Conservation (phyloP, 768 basidiomycete genomes). For the Suillus fuscotomentosus region DNA sequence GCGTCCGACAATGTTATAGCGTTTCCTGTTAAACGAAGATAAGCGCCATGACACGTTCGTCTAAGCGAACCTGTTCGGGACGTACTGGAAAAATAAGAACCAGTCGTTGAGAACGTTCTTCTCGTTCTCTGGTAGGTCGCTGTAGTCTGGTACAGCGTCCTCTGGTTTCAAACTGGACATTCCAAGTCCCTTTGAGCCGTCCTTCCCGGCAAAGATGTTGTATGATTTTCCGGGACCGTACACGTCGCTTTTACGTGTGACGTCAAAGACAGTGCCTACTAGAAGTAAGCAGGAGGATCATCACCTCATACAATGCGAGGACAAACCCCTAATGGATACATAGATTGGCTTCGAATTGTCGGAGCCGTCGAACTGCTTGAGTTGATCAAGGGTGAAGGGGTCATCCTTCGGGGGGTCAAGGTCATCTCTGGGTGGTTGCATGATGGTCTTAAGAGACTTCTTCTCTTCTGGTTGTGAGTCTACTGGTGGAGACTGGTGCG, state of each 20-base stretch:
- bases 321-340: constrained; percentile 86
- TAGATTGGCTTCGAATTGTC: constrained; percentile 72
- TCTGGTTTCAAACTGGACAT: constrained; percentile 84
- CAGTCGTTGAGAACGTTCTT: constrained; percentile 84
- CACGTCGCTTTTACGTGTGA: constrained; percentile 78
- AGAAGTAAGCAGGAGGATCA: constrained; percentile 4
- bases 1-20: constrained; percentile 85
- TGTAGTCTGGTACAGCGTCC: constrained; percentile 89
- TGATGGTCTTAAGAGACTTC: constrained; percentile 54
- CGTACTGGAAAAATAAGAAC: constrained; percentile 84
- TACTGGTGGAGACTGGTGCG: constrained; percentile 9
- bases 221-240: constrained; percentile 84
- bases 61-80: constrained; percentile 17
- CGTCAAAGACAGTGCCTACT: constrained; percentile 89
- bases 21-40: constrained; percentile 48
- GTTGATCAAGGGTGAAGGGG: constrained; percentile 67
- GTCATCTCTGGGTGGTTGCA: constrained; percentile 64
- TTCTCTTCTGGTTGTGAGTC: constrained; percentile 22
- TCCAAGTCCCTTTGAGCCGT: constrained; percentile 86
- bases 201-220: constrained; percentile 89
- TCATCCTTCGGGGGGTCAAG: constrained; percentile 74
- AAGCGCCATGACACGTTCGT: not conserved
- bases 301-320: not conserved
- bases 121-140: constrained; percentile 66
- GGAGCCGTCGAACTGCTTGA: constrained; percentile 71